Conservation (phyloP, 495 filamentous ascomycete species). For the Rhizodiscina lignyota region DNA sequence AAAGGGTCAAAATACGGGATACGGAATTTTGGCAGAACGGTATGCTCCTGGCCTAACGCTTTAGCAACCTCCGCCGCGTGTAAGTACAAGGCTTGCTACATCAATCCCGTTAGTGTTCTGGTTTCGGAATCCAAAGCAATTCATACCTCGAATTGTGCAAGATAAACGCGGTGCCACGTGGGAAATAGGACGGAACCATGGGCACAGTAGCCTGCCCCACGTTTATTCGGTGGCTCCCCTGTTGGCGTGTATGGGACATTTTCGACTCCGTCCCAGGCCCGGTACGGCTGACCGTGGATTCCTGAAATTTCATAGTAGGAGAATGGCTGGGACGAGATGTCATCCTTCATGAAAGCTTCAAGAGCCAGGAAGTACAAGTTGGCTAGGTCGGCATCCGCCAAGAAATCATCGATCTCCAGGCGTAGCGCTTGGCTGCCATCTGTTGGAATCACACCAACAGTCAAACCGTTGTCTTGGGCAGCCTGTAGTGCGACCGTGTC, state of each 20-base stretch:
- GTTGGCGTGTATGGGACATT: no score
- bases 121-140: no score
- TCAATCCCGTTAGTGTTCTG: background rate
- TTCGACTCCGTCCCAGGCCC: background rate
- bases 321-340: background rate
- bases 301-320: background rate
- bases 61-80: no score
- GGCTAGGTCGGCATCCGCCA: background rate
- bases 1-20: no score
- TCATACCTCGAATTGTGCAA: no score
- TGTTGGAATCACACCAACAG: background rate
- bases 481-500: background rate
- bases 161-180: no score
- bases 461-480: background rate
- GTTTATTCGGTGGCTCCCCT: no score
- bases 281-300: background rate
- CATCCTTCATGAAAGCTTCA: conserved; percentile 1
- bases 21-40: no score
- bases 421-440: background rate
- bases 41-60: no score
- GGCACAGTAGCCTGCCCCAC: no score
- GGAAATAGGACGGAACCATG: no score
- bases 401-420: background rate
- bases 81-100: no score
- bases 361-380: background rate